Evolutionary conservation across 2,329 filamentous ascomycete genomes (phyloP), one percentile per base, ranked within the genome.

Genomic region (Ceratocystis colombiana): DNA sequence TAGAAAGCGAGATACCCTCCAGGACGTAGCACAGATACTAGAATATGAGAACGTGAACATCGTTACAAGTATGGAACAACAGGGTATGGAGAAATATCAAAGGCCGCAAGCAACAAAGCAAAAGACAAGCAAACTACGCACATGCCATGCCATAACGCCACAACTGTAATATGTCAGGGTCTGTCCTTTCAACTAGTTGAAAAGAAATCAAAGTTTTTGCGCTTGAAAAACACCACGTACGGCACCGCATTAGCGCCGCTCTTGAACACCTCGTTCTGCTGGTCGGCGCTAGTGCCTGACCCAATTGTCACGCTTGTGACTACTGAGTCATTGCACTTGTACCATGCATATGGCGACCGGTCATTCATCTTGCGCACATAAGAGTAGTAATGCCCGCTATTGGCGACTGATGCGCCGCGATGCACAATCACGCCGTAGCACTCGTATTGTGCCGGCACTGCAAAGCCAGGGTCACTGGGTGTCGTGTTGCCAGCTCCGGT

Each of bases 401-500:
- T 84, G 46, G 84, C 82, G 64, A 88, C 79, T 0, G 80, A 84
- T 0, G 77, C 77, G 25, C 92, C 92, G 3, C 83, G 76, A 74
- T 96, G 92, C 69, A 88, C 81, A 65, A 95, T 84, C 5, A 96
- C 88, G 1, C 87, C 93, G 73, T 96, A 96, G 64, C 89, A 87
- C 72, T 96, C 88, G 74, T 96, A 99, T 4, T 79, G 77, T 15
- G 62, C 50, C 0, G 88, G 87, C 0, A 75, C 76, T 1, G 71
- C 70, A 67, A 81, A 79, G 15, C 77, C 76, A 8, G 71, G 74
- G 67, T 79, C 77, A 68, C 75, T 73, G 48, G 74, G 70, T 33
- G 55, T 30, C 7, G 22, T 22, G 33, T 17, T 59, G 28, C 55
- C 55, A 2, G 28, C 17, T 4, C 55, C 28, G 5, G 73, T 74